Evolutionary conservation across 805 yeast genomes (phyloP).

Genomic region (Vanderwaltozyma verrucispora): DNA sequence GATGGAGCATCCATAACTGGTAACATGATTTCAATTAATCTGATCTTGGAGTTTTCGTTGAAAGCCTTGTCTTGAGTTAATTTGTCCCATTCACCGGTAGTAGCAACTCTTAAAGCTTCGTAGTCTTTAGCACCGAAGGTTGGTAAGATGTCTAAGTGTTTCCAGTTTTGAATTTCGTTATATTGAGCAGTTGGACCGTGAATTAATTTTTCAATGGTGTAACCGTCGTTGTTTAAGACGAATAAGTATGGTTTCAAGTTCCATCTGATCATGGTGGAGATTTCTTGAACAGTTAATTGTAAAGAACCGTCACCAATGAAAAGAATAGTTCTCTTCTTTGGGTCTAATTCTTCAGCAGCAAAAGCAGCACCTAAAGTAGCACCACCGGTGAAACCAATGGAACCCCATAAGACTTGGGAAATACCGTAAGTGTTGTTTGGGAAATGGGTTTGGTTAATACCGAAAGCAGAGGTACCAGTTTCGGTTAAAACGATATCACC

Average conservation of each 20-base stretch:
- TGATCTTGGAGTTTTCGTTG: slow-evolving; percentile 45
- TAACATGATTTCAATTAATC: slow-evolving; percentile 59
- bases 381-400: slow-evolving; percentile 63
- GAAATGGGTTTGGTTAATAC: slow-evolving; percentile 56
- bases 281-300: slow-evolving; percentile 65
- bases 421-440: slow-evolving; percentile 54
- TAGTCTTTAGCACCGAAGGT: slow-evolving; percentile 41
- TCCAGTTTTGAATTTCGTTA: slow-evolving; percentile 62
- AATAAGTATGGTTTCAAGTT: slow-evolving; percentile 57
- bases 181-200: slow-evolving; percentile 58
- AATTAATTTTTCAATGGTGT: slow-evolving; percentile 65
- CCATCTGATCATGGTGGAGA: slow-evolving; percentile 60
- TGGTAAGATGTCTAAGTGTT: slow-evolving; percentile 46
- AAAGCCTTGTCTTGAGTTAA: slow-evolving; percentile 39
- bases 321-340: slow-evolving; percentile 49
- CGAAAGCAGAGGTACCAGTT: slow-evolving; percentile 70
- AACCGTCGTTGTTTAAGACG: slow-evolving; percentile 62
- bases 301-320: slow-evolving; percentile 71
- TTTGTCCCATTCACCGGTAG: slow-evolving; percentile 45
- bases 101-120: slow-evolving; percentile 44
- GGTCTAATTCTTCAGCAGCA: slow-evolving; percentile 56
- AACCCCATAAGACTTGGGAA: slow-evolving; percentile 69
- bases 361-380: slow-evolving; percentile 58
- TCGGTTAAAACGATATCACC: slow-evolving; percentile 62
- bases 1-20: slow-evolving; percentile 62